These are phyloP conservation scores for Naganishia randhawae DNA, from an alignment of 768 basidiomycete species.

Conservation along the genomic window DNA sequence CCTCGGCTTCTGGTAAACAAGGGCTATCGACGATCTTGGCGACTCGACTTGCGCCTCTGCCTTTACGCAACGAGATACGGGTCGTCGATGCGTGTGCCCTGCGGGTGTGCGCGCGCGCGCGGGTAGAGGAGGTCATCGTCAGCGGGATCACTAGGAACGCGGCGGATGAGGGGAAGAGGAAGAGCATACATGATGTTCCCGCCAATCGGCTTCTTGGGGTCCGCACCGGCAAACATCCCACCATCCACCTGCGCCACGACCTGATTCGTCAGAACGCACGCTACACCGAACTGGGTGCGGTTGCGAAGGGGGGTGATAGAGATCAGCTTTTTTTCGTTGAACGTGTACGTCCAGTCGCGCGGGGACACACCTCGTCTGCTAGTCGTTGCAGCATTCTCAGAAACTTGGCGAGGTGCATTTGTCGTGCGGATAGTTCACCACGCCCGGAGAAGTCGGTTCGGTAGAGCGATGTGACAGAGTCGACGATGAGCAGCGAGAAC, in stretches of 20 bases:
- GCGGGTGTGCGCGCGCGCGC: too few species aligned
- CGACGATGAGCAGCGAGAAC: constrained; percentile 92
- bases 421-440: constrained; percentile 89
- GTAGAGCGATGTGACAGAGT: constrained; percentile 92
- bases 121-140: background rate
- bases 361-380: constrained; percentile 81
- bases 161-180: constrained; percentile 2
- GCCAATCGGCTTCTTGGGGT: constrained; percentile 90
- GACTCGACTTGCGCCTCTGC: constrained; percentile 81
- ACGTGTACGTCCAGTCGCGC: background rate
- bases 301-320: constrained; percentile 5
- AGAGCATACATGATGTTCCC: constrained; percentile 68
- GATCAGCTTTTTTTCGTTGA: background rate
- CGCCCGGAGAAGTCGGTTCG: constrained; percentile 93
- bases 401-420: constrained; percentile 94
- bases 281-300: constrained; percentile 81
- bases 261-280: constrained; percentile 95
- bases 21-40: constrained; percentile 99
- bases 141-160: background rate
- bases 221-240: constrained; percentile 77
- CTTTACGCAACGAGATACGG: constrained; percentile 85
- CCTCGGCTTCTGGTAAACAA: constrained; percentile 93
- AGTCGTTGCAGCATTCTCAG: constrained; percentile 84
- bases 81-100: constrained; percentile 95
- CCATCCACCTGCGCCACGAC: constrained; percentile 99